Evolutionary conservation across 257 asterid species (phyloP).

Genomic region (Datura wrightii): DNA sequence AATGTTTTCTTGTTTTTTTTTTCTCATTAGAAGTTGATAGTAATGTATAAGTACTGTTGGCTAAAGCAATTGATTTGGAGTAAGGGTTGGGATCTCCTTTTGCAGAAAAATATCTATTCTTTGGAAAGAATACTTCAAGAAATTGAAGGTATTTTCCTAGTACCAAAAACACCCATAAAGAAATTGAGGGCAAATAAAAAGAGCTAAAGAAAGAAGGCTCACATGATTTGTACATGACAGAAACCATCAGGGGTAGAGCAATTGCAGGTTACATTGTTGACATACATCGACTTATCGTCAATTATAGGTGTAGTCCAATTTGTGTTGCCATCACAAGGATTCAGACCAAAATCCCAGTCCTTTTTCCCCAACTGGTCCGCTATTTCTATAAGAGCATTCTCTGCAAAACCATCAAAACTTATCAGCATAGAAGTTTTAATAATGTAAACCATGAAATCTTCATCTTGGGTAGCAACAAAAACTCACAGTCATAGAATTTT

Average conservation of each 20-base stretch:
- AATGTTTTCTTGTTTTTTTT: background rate
- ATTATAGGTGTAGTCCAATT: constrained; percentile 16
- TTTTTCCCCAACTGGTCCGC: constrained; percentile 33
- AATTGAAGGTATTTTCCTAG: background rate
- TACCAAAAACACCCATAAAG: background rate
- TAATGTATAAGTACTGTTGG: background rate
- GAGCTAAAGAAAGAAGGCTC: constrained; percentile 5
- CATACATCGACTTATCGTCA: background rate
- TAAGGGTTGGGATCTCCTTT: background rate
- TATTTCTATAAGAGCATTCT: constrained; percentile 34
- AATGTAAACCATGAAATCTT: background rate
- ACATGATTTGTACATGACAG: constrained; percentile 49
- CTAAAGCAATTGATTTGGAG: too few relatives aligned
- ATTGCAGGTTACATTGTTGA: constrained; percentile 35
- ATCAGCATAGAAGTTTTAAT: background rate
- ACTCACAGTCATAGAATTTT: background rate
- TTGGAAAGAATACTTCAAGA: background rate
- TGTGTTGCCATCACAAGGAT: constrained; percentile 30
- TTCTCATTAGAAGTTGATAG: background rate
- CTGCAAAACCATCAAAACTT: constrained; percentile 15
- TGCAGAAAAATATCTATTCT: background rate
- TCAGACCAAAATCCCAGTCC: constrained; percentile 38
- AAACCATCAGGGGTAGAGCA: constrained; percentile 31
- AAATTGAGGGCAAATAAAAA: background rate
- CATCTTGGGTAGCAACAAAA: background rate